phyloP scores from a whole-genome alignment of 352 stramenopile species.

The Pseudoperonospora humuli region DNA sequence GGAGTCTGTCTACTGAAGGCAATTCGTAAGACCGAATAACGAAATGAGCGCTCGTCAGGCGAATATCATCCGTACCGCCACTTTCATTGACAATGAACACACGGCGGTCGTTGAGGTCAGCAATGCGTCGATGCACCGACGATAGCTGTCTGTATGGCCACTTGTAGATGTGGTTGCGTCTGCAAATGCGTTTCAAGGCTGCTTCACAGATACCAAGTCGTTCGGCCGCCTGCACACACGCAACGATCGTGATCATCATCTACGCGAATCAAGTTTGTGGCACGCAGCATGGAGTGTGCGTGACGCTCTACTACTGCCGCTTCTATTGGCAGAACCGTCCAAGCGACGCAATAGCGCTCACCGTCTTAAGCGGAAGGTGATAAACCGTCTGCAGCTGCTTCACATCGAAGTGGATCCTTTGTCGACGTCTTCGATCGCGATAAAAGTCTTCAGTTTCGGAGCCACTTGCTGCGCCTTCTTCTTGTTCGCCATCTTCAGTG shows the following conservation, averaged over 20 bases:
- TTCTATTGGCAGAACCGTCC: neutral
- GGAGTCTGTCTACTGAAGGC: neutral
- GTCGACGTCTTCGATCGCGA: constrained; percentile 8
- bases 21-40: neutral
- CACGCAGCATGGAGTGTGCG: constrained; percentile 1
- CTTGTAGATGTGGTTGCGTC: constrained; percentile 56
- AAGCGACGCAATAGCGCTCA: constrained; percentile 13
- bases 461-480: constrained; percentile 5
- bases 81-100: neutral
- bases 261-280: neutral
- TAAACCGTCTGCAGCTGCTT: constrained; percentile 53
- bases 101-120: constrained; percentile 18
- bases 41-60: neutral
- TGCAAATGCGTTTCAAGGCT: constrained; percentile 78
- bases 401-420: constrained; percentile 48
- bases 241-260: constrained; percentile 14
- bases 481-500: constrained; percentile 2
- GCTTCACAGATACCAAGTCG: constrained; percentile 61
- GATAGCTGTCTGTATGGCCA: constrained; percentile 69
- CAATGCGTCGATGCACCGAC: constrained; percentile 48
- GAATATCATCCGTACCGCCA: constrained; percentile 3
- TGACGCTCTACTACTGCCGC: neutral
- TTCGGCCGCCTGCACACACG: constrained; percentile 40
- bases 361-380: constrained; percentile 64
- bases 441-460: constrained; percentile 3